Base-by-base conservation (phyloP, 176 grass and related monocot genomes). In the Phoenix dactylifera region DNA sequence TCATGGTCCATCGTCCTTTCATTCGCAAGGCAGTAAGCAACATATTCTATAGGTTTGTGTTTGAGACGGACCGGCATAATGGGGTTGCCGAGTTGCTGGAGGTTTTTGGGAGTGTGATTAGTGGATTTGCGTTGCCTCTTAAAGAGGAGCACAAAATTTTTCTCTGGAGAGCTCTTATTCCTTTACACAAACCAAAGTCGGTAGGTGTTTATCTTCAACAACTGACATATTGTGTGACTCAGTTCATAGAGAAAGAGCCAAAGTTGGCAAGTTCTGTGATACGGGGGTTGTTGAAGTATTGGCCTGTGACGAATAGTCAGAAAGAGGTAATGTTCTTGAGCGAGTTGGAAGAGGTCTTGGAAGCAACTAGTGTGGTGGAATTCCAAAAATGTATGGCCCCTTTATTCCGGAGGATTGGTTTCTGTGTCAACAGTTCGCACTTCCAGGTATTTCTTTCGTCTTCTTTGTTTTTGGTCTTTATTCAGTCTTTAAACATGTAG, bases 261-360 rank as follows among this genome's bases (percentile, higher is more conserved):
- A 89, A 89, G 69, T 75, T 98, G 44, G 82, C 85, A 12, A 81
- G 78, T 28, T 86, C 79, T 32, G 74, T 98, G 35, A 76, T 93
- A 24, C 60, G 72, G 17, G 94, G 94, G 57, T 51, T 98, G 57
- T 66, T 98, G 50, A 98, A 69, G 67, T 98, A 89, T 83, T 98
- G 88, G 94, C 88, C 94, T 0, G 59, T 98, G 55, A 98, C 88
- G 64, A 98, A 83, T 73, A 81, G 88, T 74, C 94, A 98, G 73
- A 98, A 98, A 76, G 94, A 98, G 57, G 84, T 98, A 63, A 98
- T 98, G 94, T 89, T 98, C 83, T 72, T 98, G 51, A 93, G 94
- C 58, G 88, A 93, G 72, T 70, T 98, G 0, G 88, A 98, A 76
- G 94, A 98, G 79, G 78, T 89, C 59, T 76, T 98, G 60, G 93